Percentiles rank a stretch among this genome's conserved stretches.
Evolutionary conservation across 2,329 filamentous ascomycete species (phyloP).

Genomic region (Epichloe sibirici): DNA sequence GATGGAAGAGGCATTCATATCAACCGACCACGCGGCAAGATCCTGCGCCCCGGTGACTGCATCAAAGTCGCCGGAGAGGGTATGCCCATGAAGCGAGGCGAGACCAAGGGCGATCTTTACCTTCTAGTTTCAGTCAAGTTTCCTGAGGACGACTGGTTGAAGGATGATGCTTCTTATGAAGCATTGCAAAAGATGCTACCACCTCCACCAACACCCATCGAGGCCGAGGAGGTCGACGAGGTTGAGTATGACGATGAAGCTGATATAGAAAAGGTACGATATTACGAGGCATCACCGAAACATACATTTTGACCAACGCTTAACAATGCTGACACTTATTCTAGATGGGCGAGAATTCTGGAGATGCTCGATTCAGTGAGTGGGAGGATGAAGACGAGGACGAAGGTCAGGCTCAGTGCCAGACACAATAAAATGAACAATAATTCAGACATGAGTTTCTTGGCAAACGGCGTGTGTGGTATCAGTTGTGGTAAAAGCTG

Average conservation of each 20-base stretch:
- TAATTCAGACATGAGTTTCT: no score
- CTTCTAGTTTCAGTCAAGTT: conserved; percentile 78
- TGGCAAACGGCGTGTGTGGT: neutral
- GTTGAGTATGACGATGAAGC: conserved; percentile 76
- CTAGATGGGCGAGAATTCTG: conserved; percentile 60
- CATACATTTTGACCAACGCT: neutral
- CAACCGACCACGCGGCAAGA: conserved; percentile 65
- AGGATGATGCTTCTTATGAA: conserved; percentile 56
- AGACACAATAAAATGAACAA: conserved; percentile 46
- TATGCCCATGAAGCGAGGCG: conserved; percentile 85
- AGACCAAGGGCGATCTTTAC: conserved; percentile 76
- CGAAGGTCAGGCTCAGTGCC: conserved; percentile 55
- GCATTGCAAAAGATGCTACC: conserved; percentile 68
- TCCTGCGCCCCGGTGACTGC: conserved; percentile 72
- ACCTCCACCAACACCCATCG: conserved; percentile 44
- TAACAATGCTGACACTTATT: conserved; percentile 13
- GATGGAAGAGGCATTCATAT: conserved; percentile 85
- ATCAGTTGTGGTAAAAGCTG: neutral
- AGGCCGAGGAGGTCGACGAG: conserved; percentile 69
- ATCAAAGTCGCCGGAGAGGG: conserved; percentile 82
- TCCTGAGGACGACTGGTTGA: conserved; percentile 75
- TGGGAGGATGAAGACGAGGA: conserved; percentile 65
- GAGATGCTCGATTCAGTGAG: conserved; percentile 51
- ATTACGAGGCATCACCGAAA: neutral
- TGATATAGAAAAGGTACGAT: conserved; percentile 59